Base-by-base conservation (phyloP, 2,329 filamentous ascomycete genomes). In the Chaetomium sp. region DNA sequence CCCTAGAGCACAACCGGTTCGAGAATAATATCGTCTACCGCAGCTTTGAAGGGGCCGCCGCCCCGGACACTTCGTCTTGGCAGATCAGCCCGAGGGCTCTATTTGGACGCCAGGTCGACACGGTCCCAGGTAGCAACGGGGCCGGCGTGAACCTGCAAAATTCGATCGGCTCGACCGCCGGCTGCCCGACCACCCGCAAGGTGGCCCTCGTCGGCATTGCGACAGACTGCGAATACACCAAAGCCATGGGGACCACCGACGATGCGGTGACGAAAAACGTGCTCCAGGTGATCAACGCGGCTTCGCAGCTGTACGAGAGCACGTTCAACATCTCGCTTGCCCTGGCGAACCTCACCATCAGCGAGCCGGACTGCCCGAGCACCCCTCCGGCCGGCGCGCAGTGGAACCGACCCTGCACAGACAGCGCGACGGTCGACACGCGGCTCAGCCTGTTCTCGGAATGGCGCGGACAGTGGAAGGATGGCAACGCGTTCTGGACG, bases 261-360 rank as follows among this genome's bases (percentile, higher is more conserved):
- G 76, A 81, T 50, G 75, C 81, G n/a, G 80, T 86, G 32, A 80
- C 85, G 54, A 70, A 80, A 59, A 94, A 94, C 68, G 80, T 99
- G 59, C 91, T 99, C 64, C 78, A 76, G 52, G 79, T 89, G 68
- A 87, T 99, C 69, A 96, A 95, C 72, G 78, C 84, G 45, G 94
- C 94, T 0, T 96, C 92, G 1, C 82, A 85, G 59, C 74, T 96
- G 8, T 99, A 94, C 67, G 94, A 99, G 70, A 83, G 79, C 64
- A 88, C 88, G 6, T 97, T 99, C 75, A 96, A 96, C 71, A 92
- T 99, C 65, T 92, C 91, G 0, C 82, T 99, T 38, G 94, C 91
- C 44, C 82, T 99, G 58, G 84, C 86, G 63, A 95, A 96, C 67
- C 72, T 99, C 52, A 88, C 90, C 35, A 82, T 96, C 59, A 89